Conservation (phyloP, 352 stramenopile genomes). For the Globisporangium parvum region DNA sequence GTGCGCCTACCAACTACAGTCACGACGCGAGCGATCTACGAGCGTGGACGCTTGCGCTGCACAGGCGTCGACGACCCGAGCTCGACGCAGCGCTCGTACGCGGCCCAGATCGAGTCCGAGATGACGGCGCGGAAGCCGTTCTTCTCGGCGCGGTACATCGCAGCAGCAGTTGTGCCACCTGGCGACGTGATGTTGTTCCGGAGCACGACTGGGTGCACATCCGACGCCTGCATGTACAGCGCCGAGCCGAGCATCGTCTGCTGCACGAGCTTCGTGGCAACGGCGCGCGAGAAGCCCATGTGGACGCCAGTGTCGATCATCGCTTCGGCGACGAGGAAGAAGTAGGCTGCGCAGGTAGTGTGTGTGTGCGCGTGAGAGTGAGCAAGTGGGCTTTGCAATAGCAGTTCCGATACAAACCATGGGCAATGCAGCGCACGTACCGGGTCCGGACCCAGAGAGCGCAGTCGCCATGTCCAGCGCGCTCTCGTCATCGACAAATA, state of each 20-base stretch:
- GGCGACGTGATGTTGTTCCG: slow-evolving; percentile 94
- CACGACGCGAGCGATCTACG: slow-evolving; percentile 14
- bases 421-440: slow-evolving; percentile 15
- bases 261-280: slow-evolving; percentile 93
- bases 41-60: slow-evolving; percentile 57
- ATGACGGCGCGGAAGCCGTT: slow-evolving; percentile 93
- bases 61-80: slow-evolving; percentile 84
- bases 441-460: slow-evolving; percentile 90
- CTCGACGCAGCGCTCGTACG: slow-evolving; percentile 92
- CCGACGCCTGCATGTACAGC: slow-evolving; percentile 90
- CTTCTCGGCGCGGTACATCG: slow-evolving; percentile 95
- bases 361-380: neutral
- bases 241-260: slow-evolving; percentile 92
- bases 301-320: slow-evolving; percentile 95
- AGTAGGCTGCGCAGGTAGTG: slow-evolving; percentile 67
- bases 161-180: slow-evolving; percentile 90
- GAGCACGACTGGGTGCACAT: slow-evolving; percentile 88
- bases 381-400: too few relatives aligned
- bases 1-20: too few relatives aligned
- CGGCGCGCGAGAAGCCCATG: slow-evolving; percentile 92
- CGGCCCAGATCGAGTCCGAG: slow-evolving; percentile 93
- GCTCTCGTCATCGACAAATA: slow-evolving; percentile 92
- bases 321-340: slow-evolving; percentile 93
- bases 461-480: slow-evolving; percentile 94
- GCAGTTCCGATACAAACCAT: too few relatives aligned